A percentile compares a stretch with the other conserved stretches of the same genome.
Evolutionary conservation across 306 rosid species (phyloP).

Genomic region (Malus orientalis): DNA sequence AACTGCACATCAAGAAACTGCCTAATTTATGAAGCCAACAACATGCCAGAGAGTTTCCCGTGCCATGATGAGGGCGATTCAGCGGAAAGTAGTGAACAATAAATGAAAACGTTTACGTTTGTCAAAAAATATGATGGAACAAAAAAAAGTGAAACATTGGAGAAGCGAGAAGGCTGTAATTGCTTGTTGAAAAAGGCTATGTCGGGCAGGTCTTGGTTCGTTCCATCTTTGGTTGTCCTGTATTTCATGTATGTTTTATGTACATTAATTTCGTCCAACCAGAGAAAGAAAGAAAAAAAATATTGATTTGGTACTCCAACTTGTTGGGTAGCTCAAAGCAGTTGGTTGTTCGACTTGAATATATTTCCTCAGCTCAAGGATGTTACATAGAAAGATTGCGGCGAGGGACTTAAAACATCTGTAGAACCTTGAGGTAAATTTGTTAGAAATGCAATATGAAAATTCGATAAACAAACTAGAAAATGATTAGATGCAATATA

Average conservation of each 20-base stretch:
- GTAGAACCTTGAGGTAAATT: neutral
- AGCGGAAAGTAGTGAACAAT: constrained; percentile 8
- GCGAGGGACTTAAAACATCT: neutral
- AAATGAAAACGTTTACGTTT: constrained; percentile 3
- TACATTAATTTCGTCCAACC: constrained; percentile 10
- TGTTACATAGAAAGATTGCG: too few species aligned
- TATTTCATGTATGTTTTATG: neutral
- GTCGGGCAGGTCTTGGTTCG: neutral
- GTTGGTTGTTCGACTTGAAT: neutral
- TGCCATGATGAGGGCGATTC: constrained; percentile 19
- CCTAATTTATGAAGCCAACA: constrained; percentile 25
- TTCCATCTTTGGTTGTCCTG: neutral
- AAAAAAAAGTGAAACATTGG: neutral
- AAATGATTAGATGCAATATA: neutral
- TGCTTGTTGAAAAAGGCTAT: neutral
- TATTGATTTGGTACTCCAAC: neutral
- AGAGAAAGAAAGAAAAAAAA: neutral
- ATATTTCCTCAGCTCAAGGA: neutral
- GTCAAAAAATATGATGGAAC: neutral
- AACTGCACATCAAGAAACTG: constrained; percentile 60
- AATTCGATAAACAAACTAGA: neutral
- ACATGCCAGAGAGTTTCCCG: constrained; percentile 3
- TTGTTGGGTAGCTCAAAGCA: neutral
- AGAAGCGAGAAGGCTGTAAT: neutral
- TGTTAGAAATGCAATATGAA: too few species aligned